A percentile compares a stretch with the other conserved stretches of the same genome.
These are phyloP conservation scores for Echites panduratus DNA, from an alignment of 257 asterid species.

Conservation along the genomic window DNA sequence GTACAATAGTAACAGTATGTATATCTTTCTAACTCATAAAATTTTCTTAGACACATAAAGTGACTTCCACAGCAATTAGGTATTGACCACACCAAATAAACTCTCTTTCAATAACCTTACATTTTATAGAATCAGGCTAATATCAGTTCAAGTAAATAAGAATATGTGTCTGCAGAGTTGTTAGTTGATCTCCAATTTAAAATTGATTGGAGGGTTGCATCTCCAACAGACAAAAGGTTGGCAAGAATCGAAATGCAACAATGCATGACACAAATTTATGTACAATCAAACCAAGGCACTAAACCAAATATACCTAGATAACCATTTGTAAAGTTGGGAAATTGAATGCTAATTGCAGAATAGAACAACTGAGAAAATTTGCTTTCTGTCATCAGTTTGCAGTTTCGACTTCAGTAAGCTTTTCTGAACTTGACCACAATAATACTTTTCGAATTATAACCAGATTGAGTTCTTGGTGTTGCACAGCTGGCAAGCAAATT, in stretches of 20 bases:
- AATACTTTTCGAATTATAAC: not conserved
- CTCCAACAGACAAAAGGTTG: not conserved
- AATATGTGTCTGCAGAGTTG: not conserved
- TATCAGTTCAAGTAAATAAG: not conserved
- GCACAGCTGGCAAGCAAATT: not conserved
- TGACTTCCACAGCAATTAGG: not conserved
- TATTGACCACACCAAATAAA: not conserved
- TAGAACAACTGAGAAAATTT: not conserved
- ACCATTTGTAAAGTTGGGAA: not conserved
- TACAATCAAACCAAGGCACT: not conserved
- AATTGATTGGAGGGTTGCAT: constrained; percentile 3
- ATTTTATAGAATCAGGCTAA: not conserved
- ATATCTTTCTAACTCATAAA: not conserved
- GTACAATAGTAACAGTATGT: not conserved
- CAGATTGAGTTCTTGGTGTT: not conserved
- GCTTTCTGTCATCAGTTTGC: not conserved
- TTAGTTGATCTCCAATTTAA: not conserved
- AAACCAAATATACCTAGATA: not conserved
- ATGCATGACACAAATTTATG: not conserved
- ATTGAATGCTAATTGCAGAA: not conserved
- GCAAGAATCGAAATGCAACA: not conserved
- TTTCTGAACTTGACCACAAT: not conserved
- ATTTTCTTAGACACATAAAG: not conserved
- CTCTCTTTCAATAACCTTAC: not conserved
- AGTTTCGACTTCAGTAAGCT: not conserved